phyloP scores from a whole-genome alignment of 495 filamentous ascomycete species.

The Hypoxylon intermedium region DNA sequence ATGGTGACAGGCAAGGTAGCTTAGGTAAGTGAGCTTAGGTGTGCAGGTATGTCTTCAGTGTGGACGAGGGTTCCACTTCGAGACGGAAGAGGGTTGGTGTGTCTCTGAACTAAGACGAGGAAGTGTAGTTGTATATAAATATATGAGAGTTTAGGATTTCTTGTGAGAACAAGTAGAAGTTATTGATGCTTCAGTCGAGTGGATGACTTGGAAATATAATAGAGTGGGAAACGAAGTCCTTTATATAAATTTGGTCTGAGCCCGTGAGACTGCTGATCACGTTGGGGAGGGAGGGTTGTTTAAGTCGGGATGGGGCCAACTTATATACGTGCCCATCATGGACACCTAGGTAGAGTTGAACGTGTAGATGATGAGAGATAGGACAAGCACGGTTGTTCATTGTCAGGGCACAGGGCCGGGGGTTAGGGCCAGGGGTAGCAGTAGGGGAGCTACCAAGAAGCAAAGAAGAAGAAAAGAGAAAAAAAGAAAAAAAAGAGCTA shows the following conservation, averaged over 20 bases:
- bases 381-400: slow-evolving; percentile 30
- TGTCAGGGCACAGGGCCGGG: slow-evolving; percentile 26
- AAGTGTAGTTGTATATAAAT: background rate
- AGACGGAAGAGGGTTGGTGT: slow-evolving; percentile 13
- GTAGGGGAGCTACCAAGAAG: slow-evolving; percentile 15
- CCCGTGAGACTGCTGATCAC: slow-evolving; percentile 27
- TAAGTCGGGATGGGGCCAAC: slow-evolving; percentile 35
- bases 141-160: slow-evolving; percentile 1
- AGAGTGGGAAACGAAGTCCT: slow-evolving; percentile 20
- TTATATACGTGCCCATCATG: slow-evolving; percentile 36
- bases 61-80: slow-evolving; percentile 13
- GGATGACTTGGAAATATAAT: slow-evolving; percentile 21
- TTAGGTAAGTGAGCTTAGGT: slow-evolving; percentile 24
- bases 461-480: slow-evolving; percentile 11
- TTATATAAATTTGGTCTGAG: slow-evolving; percentile 33
- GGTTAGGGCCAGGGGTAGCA: slow-evolving; percentile 29
- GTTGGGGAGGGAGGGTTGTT: slow-evolving; percentile 25
- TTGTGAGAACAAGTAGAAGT: background rate
- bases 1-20: slow-evolving; percentile 47
- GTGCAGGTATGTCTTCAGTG: background rate
- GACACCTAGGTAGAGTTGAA: slow-evolving; percentile 26
- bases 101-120: slow-evolving; percentile 3
- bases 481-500: slow-evolving; percentile 8
- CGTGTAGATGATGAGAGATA: slow-evolving; percentile 30
- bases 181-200: slow-evolving; percentile 2